Base-by-base conservation (phyloP, 2,329 filamentous ascomycete genomes). In the Teratosphaeria pseudoeucalypti region DNA sequence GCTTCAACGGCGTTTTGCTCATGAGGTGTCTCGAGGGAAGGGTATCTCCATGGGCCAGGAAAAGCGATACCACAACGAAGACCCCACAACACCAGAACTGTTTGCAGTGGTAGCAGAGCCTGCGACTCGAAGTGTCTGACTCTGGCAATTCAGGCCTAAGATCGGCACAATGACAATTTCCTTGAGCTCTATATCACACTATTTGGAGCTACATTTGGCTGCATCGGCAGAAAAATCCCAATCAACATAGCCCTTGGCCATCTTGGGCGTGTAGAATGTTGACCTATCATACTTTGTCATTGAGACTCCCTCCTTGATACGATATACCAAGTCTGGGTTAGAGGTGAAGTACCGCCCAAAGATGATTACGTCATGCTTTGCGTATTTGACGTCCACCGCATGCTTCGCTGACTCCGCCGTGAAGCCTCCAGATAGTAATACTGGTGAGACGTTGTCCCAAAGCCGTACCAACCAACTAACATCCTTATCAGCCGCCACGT, bases 321-420 rank as follows among this genome's bases (percentile, higher is more conserved):
- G 71, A 61, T 73, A 79, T 0, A 75, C 73, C 27, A 81, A 66
- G 63, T 81, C 78, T 2, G 79, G 78, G 23, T 75, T 80, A 14
- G 73, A 71, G 57, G 79, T 77, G 60, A 78, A 81, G 57, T 74
- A 74, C n/a, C 78, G 66, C 9, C 78, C 78, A 65, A 81, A 79
- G 3, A 76, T 75, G 34, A 78, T 70, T 11, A 79, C 64, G 47
- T 79, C 73, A 27, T 71, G 70, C 29, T 76, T 73, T 49, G 68
- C 68, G 60, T 78, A 74, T 59, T 64, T 64, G 43, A 60, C 61
- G 32, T 69, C 64, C 7, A 68, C 66, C 5, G 64, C 62, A 39
- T 60, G 52, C 58, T 57, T 78, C 4, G 75, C 75, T 5, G 66
- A 70, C 2, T 74, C 72, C 0, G 75, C 65, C 43, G 60, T 71